Conservation (phyloP, 768 basidiomycete genomes). For the Boletus reticulatus region DNA sequence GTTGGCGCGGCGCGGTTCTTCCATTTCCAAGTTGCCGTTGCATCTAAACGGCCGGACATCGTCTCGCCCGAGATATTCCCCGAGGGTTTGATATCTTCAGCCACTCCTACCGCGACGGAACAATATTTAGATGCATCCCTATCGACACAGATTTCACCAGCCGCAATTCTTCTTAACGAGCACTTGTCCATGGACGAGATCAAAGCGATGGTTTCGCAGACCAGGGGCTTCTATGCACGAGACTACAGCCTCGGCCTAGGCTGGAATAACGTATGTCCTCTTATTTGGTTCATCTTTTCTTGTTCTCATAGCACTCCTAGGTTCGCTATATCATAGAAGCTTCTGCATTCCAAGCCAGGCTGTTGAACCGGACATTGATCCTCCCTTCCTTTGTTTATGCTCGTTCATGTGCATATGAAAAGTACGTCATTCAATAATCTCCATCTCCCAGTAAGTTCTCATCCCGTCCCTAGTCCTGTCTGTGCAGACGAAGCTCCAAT, state of each 20-base stretch:
- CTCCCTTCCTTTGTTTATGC: slow-evolving; percentile 43
- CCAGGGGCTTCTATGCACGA: slow-evolving; percentile 40
- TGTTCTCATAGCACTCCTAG: slow-evolving; percentile 18
- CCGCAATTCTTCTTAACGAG: slow-evolving; percentile 7
- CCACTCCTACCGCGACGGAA: not conserved
- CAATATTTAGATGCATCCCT: not conserved
- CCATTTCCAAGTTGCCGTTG: slow-evolving; percentile 6
- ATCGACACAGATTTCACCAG: not conserved
- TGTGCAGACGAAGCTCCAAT: slow-evolving; percentile 40
- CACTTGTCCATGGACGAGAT: slow-evolving; percentile 31
- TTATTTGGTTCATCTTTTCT: not conserved
- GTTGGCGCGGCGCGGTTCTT: slow-evolving; percentile 10
- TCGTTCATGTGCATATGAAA: slow-evolving; percentile 40
- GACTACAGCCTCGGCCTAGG: slow-evolving; percentile 45
- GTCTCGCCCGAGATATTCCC: not conserved
- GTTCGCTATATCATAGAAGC: slow-evolving; percentile 46
- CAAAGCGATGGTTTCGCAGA: slow-evolving; percentile 33
- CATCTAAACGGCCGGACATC: slow-evolving; percentile 2
- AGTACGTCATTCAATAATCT: slow-evolving; percentile 21
- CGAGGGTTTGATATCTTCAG: not conserved
- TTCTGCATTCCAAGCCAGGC: slow-evolving; percentile 35
- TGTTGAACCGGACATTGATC: slow-evolving; percentile 41
- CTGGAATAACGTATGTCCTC: slow-evolving; percentile 41
- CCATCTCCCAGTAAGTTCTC: not conserved
- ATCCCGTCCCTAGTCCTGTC: slow-evolving; percentile 19